Evolutionary conservation across 805 yeast genomes (phyloP).

Genomic region (Isabelozyma pseudorhagii): DNA sequence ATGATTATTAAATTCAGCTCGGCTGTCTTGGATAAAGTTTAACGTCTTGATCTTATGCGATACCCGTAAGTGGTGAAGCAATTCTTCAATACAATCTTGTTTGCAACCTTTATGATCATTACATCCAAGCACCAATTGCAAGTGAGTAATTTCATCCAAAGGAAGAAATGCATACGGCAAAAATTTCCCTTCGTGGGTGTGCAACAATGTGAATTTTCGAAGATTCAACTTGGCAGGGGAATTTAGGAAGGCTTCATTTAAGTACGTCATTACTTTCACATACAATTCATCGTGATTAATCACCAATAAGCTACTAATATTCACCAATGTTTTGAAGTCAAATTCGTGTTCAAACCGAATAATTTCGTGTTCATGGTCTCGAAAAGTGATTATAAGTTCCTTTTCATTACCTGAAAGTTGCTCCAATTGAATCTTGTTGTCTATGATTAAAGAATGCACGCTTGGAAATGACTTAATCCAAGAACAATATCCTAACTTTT

Average conservation of each 20-base stretch:
- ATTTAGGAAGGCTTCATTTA: background rate
- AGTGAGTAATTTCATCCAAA: slow-evolving; percentile 22
- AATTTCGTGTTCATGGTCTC: background rate
- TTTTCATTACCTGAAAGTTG: background rate
- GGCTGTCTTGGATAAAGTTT: slow-evolving; percentile 32
- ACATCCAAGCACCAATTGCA: slow-evolving; percentile 58
- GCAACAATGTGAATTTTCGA: slow-evolving; percentile 22
- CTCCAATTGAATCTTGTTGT: slow-evolving; percentile 8
- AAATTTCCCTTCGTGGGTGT: slow-evolving; percentile 11
- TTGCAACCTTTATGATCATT: slow-evolving; percentile 38
- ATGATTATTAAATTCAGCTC: slow-evolving; percentile 32
- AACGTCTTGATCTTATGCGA: slow-evolving; percentile 29
- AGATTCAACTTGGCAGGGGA: slow-evolving; percentile 6
- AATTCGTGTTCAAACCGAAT: background rate
- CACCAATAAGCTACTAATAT: slow-evolving; percentile 1
- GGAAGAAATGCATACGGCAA: slow-evolving; percentile 12
- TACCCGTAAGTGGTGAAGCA: slow-evolving; percentile 31
- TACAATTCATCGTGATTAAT: slow-evolving; percentile 8
- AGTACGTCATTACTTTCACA: slow-evolving; percentile 13
- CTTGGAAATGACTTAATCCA: slow-evolving; percentile 6
- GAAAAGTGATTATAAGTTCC: background rate
- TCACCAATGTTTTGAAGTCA: background rate
- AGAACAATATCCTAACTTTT: slow-evolving; percentile 4
- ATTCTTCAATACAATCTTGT: slow-evolving; percentile 42
- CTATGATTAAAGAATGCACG: slow-evolving; percentile 17